Percentiles rank a stretch among this genome's conserved stretches.
These are phyloP conservation scores for Aspergillus egyptiacus DNA, from an alignment of 495 filamentous ascomycete genomes.

Conservation along the genomic window DNA sequence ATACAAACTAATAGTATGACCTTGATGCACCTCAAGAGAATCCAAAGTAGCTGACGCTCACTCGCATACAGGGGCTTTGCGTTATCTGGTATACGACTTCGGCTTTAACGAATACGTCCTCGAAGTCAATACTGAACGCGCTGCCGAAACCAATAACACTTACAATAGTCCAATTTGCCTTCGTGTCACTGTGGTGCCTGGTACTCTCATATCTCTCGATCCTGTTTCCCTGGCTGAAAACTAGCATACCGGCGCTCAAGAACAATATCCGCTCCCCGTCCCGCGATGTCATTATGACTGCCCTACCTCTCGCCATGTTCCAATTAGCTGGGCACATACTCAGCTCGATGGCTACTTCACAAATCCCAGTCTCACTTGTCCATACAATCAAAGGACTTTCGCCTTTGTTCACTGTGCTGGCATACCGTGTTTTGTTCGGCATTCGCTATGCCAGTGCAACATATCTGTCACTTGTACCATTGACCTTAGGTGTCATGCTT, in stretches of 20 bases:
- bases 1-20: constrained; percentile 74
- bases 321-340: constrained; percentile 92
- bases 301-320: constrained; percentile 84
- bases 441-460: constrained; percentile 84
- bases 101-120: constrained; percentile 93
- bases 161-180: constrained; percentile 90
- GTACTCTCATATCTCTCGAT: constrained; percentile 66
- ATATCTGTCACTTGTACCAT: constrained; percentile 85
- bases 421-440: constrained; percentile 81
- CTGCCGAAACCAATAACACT: constrained; percentile 89
- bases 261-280: constrained; percentile 77
- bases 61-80: constrained; percentile 59
- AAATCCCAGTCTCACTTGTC: constrained; percentile 93
- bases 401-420: constrained; percentile 89
- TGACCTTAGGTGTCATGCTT: constrained; percentile 89
- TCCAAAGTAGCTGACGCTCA: constrained; percentile 13
- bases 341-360: constrained; percentile 84
- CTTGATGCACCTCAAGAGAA: not conserved
- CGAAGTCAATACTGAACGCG: constrained; percentile 91
- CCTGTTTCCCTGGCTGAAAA: constrained; percentile 60
- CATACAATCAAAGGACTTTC: constrained; percentile 99
- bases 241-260: constrained; percentile 67
- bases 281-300: constrained; percentile 76
- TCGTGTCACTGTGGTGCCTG: constrained; percentile 86
- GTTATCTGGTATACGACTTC: constrained; percentile 90